These are phyloP conservation scores for Aaosphaeria pasadenensis DNA, from an alignment of 2,329 filamentous ascomycete species.

Conservation along the genomic window DNA sequence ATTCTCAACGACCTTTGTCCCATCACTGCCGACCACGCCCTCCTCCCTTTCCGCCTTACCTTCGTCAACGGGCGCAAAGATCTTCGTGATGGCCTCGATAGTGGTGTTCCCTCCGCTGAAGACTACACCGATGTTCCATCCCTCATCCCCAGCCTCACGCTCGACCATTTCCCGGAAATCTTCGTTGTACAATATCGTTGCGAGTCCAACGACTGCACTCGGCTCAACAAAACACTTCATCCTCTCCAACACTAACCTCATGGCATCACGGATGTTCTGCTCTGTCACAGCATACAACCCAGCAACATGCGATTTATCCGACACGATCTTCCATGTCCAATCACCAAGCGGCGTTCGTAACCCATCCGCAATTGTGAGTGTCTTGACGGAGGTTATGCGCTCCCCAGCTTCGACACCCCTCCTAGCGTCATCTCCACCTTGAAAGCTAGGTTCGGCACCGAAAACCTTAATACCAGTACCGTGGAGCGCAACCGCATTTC, in stretches of 20 bases:
- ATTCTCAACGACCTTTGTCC: slow-evolving; percentile 45
- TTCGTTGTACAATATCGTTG: slow-evolving; percentile 79
- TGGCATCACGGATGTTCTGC: slow-evolving; percentile 73
- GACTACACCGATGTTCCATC: slow-evolving; percentile 68
- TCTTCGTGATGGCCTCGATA: slow-evolving; percentile 56
- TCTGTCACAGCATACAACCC: slow-evolving; percentile 75
- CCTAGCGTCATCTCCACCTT: slow-evolving; percentile 81
- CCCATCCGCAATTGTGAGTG: slow-evolving; percentile 84
- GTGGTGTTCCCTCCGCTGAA: slow-evolving; percentile 66
- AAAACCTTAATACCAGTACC: slow-evolving; percentile 74
- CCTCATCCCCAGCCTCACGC: slow-evolving; percentile 64
- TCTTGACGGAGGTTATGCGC: slow-evolving; percentile 66
- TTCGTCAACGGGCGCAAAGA: slow-evolving; percentile 43
- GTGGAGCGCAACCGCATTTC: slow-evolving; percentile 73
- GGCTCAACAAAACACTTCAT: slow-evolving; percentile 92
- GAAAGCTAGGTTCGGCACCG: slow-evolving; percentile 77
- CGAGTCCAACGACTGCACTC: slow-evolving; percentile 78
- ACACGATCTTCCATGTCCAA: slow-evolving; percentile 75
- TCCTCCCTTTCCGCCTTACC: slow-evolving; percentile 37
- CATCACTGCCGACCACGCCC: slow-evolving; percentile 39
- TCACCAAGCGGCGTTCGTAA: slow-evolving; percentile 77
- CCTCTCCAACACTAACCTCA: slow-evolving; percentile 77
- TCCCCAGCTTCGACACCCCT: slow-evolving; percentile 64
- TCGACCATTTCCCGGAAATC: slow-evolving; percentile 69
- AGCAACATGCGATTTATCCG: slow-evolving; percentile 65